These are phyloP conservation scores for Dipodascus albidus DNA, from an alignment of 805 yeast species.

Conservation along the genomic window DNA sequence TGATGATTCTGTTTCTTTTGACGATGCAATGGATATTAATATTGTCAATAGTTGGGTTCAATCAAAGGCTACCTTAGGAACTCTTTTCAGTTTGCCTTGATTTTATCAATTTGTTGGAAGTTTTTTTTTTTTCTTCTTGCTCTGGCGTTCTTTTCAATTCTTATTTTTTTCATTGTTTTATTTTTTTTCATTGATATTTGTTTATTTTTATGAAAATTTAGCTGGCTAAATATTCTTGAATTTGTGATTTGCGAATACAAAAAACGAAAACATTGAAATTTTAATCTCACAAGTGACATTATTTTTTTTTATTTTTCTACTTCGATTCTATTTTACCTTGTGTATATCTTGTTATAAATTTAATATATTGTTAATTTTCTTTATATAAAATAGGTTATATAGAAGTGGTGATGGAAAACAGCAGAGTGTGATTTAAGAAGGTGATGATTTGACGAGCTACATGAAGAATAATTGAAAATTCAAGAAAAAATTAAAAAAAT, in stretches of 20 bases:
- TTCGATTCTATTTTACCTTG: too few species aligned
- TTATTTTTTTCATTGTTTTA: background rate
- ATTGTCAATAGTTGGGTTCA: constrained; percentile 34
- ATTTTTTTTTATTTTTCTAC: too few species aligned
- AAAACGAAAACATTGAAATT: too few species aligned
- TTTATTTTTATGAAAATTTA: background rate
- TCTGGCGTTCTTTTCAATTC: background rate
- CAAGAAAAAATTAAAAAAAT: background rate
- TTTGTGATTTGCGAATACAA: too few species aligned
- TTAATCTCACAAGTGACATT: too few species aligned
- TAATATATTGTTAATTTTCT: background rate
- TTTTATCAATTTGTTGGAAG: background rate
- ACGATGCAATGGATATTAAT: constrained; percentile 38
- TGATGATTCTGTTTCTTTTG: constrained; percentile 40
- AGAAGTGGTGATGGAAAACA: too few species aligned
- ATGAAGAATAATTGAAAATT: too few species aligned
- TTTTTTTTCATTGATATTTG: background rate
- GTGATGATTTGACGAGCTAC: too few species aligned
- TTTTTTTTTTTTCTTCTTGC: background rate
- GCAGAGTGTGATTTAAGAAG: too few species aligned
- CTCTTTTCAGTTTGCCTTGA: constrained; percentile 19
- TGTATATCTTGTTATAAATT: background rate
- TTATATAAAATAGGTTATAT: too few species aligned
- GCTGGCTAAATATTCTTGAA: background rate
- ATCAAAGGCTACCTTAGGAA: constrained; percentile 36